Evolutionary conservation across 2,329 filamentous ascomycete genomes (phyloP), one percentile per base, ranked within the genome.

Genomic region (Cordyceps cateniannulata): DNA sequence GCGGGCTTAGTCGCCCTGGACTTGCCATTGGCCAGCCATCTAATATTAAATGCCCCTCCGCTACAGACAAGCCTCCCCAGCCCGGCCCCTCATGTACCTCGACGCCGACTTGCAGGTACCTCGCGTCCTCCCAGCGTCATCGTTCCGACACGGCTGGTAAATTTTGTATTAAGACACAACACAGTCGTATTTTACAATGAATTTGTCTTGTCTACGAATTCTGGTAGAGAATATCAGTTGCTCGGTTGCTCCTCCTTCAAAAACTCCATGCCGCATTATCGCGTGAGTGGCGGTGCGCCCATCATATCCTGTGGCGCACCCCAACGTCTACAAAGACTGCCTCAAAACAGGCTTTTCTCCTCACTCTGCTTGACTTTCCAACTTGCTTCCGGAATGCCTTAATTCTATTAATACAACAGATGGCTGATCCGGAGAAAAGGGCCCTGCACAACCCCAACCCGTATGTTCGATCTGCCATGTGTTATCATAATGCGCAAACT

Each of bases 31-130:
- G 49, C 49, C 49, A 52, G 29, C 25, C 49, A 38, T 22, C 18
- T 53, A 53, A 53, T 53, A 40, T 40, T 53, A 53, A 40, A 40
- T 20, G n/a, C 32, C 48, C 50, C 50, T 53, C 12, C 22, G 7
- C 24, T 24, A 20, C 35, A 53, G 50, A 42, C 50, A 51, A 51
- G 48, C 16, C 47, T 29, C 44, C 9, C 24, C 32, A 49, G 12
- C 16, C 27, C 18, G 4, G n/a, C 42, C n/a, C 40, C 25, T 29
- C 47, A 59, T 12, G 56, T 59, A 59, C 56, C 56, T 51, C 48
- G 48, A 59, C 7, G 56, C 25, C 32, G 24, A 20, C 56, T 44
- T 7, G 44, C 47, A 59, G 24, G 56, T 59, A 59, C 47, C 47
- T 51, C n/a, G 56, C 32, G 10, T 59, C 47, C n/a, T 50, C 14